Evolutionary conservation across 768 basidiomycete genomes (phyloP).

Genomic region (Leccinum obscurum): DNA sequence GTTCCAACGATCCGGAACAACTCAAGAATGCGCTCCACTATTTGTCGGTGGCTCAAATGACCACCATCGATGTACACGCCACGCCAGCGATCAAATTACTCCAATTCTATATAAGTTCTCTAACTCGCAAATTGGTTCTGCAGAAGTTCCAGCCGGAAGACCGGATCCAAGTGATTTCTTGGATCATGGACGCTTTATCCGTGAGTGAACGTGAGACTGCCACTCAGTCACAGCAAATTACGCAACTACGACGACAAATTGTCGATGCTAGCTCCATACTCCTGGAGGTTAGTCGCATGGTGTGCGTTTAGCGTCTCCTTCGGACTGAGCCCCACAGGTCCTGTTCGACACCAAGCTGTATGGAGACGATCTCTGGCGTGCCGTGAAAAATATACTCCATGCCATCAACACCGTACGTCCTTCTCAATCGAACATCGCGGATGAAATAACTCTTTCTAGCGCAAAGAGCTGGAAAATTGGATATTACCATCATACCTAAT

Average conservation of each 20-base stretch:
- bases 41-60: constrained; percentile 45
- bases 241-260: constrained; percentile 44
- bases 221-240: constrained; percentile 28
- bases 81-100: constrained; percentile 48
- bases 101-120: constrained; percentile 49
- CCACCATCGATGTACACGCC: constrained; percentile 43
- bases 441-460: constrained; percentile 38
- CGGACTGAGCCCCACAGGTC: constrained; percentile 13
- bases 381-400: constrained; percentile 23
- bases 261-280: constrained; percentile 52
- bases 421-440: constrained; percentile 5
- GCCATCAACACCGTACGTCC: constrained; percentile 29
- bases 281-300: constrained; percentile 39
- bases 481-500: constrained; percentile 41
- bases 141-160: constrained; percentile 45
- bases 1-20: constrained; percentile 31
- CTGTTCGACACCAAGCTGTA: constrained; percentile 29
- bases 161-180: constrained; percentile 45
- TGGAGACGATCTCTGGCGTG: constrained; percentile 23
- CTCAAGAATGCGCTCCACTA: constrained; percentile 42
- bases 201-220: constrained; percentile 36
- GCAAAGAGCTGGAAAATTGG: constrained; percentile 45
- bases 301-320: constrained; percentile 1
- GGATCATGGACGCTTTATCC: constrained; percentile 45
- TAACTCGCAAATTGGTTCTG: constrained; percentile 47